Evolutionary conservation across 345 rosid species (phyloP), one percentile per base, ranked within the genome.

Genomic region (Eutrema yunnanense): DNA sequence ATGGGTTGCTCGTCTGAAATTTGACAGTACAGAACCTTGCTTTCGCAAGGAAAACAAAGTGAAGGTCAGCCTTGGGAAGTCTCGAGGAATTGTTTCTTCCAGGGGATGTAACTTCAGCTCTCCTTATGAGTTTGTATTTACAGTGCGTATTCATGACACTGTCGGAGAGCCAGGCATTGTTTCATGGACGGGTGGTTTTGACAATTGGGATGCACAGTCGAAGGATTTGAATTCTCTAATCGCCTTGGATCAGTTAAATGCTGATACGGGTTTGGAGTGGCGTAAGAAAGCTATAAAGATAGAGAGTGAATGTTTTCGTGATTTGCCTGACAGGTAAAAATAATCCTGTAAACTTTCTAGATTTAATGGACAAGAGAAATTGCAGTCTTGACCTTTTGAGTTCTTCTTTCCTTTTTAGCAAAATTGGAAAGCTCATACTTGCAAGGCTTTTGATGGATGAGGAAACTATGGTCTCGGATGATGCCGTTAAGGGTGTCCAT

Each of bases 371-470:
- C 3, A 29, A 29, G 32, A 33, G 43, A n/a, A 38, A 30, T 60
- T 65, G 7, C 53, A 30, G 47, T 13, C 58, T 6, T 27, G 32
- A 9, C 16, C 32, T 53, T 56, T 14, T 57, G 42, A 36, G 12
- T 56, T 49, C 46, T 29, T 29, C 3, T 73, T 52, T 22, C 73
- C 13, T 67, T 57, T 59, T 70, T 80, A 22, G 22, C 22, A 22
- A 22, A 22, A 22, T 22, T 36, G 83, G 92, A 29, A 29, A 29
- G 73, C 87, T 91, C 71, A 85, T 87, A 6, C 86, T 88, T 71
- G 97, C 92, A 11, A 87, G 87, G 73, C 78, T 88, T 77, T 73
- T 88, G 84, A 86, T 75, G 73, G 89, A 92, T 66, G 79, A 72
- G 68, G 85, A 86, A 78, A 80, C 61, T 36, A 68, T 82, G 74